Evolutionary conservation across 2,329 filamentous ascomycete genomes (phyloP), one percentile per base, ranked within the genome.

Genomic region (Rhynchosporium graminicola): DNA sequence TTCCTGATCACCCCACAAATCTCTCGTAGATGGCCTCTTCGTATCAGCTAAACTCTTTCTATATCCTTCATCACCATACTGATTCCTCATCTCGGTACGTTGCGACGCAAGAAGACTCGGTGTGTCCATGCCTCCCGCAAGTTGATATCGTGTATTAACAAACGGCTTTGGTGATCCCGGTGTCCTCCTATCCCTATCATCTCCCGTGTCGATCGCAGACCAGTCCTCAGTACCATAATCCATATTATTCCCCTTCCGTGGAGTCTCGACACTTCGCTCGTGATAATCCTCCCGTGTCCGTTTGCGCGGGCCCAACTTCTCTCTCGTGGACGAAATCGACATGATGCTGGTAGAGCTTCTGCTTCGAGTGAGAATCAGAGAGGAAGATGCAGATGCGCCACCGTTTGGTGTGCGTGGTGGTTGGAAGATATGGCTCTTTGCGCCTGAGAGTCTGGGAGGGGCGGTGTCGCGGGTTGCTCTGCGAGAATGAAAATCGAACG

Each of bases 111-210:
- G 60, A 26, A 76, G 51, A 51, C 64, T 74, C 13, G 80, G 79
- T 9, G 76, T 79, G 62, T 83, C 81, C 70, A 81, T 73, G 1
- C 81, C 81, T 45, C 79, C 79, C 42, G 80, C 80, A 4, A 83
- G 73, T 26, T 74, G 73, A 71, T 84, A 83, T 65, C 75, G 76
- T 54, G 82, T 80, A 70, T 83, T 81, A 13, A 82, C 80, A 56
- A 82, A 76, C 3, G 77, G 77, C 33, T 75, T 73, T 15, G 80
- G 80, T 60, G 70, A 69, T 48, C 63, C 67, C 28, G 71, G 68
- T 9, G 56, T 60, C 57, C 60, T 67, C 28, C 46, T 54, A 15
- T 50, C 61, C 4, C n/a, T 33, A 20, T 63, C 61, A 28, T 63
- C 63, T 20, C 20, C 20, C 20, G 20, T 20, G 20, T 20, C 20